phyloP scores from a whole-genome alignment of 1,284 basidiomycete species.

The Irpex rosettiformis region DNA sequence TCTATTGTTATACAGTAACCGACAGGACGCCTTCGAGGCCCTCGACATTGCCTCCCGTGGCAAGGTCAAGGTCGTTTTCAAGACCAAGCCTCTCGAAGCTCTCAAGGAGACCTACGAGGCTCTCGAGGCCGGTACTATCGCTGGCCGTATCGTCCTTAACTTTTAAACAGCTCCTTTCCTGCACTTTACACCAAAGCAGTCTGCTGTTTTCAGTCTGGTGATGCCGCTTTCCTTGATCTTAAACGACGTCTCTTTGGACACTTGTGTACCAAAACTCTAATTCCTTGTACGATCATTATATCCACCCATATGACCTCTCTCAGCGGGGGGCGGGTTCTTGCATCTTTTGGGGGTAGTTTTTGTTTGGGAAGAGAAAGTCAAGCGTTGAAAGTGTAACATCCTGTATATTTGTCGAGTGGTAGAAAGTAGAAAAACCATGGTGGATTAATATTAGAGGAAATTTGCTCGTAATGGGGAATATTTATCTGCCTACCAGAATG shows the following conservation, averaged over 20 bases:
- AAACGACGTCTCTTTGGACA: background rate
- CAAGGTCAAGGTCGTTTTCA: constrained; percentile 64
- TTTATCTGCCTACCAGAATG: background rate
- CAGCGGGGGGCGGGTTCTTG: no score
- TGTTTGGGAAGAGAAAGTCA: no score
- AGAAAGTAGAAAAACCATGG: background rate
- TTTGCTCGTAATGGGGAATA: background rate
- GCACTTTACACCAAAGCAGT: no score
- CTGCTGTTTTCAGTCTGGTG: background rate
- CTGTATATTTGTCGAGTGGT: background rate
- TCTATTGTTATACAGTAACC: constrained; percentile 35
- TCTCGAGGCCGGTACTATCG: constrained; percentile 52
- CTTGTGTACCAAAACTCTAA: background rate
- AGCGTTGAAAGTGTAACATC: background rate
- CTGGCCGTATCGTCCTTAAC: constrained; percentile 65
- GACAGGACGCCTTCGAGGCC: constrained; percentile 76
- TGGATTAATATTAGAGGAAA: background rate
- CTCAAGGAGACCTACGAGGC: constrained; percentile 56
- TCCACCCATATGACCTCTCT: no score
- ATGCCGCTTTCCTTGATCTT: background rate
- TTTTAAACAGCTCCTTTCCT: no score
- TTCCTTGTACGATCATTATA: background rate
- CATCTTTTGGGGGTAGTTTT: no score
- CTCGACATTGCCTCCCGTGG: constrained; percentile 73
- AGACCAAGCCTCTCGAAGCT: constrained; percentile 45